phyloP scores from a whole-genome alignment of 73 alveolate genomes.

The Paramecium tetraurelia region DNA sequence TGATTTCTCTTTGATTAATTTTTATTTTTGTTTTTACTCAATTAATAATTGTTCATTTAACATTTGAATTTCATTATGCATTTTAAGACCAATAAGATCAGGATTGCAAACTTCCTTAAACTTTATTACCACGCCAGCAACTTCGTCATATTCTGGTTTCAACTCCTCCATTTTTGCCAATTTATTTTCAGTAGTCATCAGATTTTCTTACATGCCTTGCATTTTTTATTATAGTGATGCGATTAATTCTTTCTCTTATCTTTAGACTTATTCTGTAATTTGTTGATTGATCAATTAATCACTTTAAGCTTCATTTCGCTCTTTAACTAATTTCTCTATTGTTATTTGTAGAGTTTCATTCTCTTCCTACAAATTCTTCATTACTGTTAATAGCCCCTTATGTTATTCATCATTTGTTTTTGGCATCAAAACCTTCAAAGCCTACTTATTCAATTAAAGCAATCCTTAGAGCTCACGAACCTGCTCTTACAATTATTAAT shows the following conservation, averaged over 20 bases:
- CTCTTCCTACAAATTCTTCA: constrained; percentile 7
- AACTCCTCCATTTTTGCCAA: background rate
- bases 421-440: constrained; percentile 1
- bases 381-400: constrained; percentile 12
- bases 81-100: background rate
- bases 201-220: background rate
- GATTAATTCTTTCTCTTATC: constrained; percentile 17
- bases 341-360: background rate
- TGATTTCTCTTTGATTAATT: background rate
- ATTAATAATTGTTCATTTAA: background rate
- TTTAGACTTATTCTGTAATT: constrained; percentile 25
- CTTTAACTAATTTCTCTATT: constrained; percentile 12
- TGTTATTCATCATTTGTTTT: background rate
- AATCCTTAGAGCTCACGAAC: background rate
- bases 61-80: constrained; percentile 48
- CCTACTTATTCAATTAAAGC: background rate
- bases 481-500: constrained; percentile 10
- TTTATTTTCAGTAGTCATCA: background rate
- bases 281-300: background rate
- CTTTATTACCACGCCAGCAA: constrained; percentile 33
- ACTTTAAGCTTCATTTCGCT: constrained; percentile 27
- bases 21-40: background rate
- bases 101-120: constrained; percentile 35
- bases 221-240: background rate
- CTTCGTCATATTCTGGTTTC: constrained; percentile 48